A percentile compares a stretch with the other conserved stretches of the same genome.
Conservation (phyloP, 1,139 yeast genomes). For the Hyphopichia burtonii region DNA sequence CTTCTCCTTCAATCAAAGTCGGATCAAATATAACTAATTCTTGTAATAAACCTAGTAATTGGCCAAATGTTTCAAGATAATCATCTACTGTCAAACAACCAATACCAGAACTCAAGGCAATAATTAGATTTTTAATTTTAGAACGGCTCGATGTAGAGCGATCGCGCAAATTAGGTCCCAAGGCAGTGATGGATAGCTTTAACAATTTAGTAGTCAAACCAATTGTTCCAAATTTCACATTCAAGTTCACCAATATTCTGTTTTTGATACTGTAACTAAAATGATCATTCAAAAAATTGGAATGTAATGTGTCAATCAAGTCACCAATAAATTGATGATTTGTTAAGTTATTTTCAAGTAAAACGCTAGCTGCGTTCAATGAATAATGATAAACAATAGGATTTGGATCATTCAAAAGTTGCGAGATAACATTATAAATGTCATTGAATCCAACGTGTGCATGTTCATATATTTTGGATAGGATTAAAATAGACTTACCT, state of each 20-base stretch:
- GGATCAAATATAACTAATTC: slow-evolving; percentile 45
- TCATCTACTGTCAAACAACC: slow-evolving; percentile 33
- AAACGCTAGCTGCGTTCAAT: slow-evolving; percentile 53
- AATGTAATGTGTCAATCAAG: slow-evolving; percentile 44
- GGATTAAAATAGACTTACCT: slow-evolving; percentile 58
- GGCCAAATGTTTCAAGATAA: slow-evolving; percentile 21
- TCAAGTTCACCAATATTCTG: slow-evolving; percentile 27
- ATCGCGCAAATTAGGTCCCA: slow-evolving; percentile 41
- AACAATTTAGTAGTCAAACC: slow-evolving; percentile 25
- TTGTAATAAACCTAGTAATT: slow-evolving; percentile 32
- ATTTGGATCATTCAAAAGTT: slow-evolving; percentile 76
- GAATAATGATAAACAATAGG: slow-evolving; percentile 80
- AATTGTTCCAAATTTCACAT: slow-evolving; percentile 25
- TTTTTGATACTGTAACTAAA: slow-evolving; percentile 45
- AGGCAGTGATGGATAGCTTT: slow-evolving; percentile 31
- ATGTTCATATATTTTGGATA: slow-evolving; percentile 58
- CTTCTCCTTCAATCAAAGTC: slow-evolving; percentile 30
- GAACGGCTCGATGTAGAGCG: slow-evolving; percentile 18
- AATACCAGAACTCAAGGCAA: slow-evolving; percentile 32
- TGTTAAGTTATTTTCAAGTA: slow-evolving; percentile 57
- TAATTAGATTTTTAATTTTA: slow-evolving; percentile 28
- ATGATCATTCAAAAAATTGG: slow-evolving; percentile 44
- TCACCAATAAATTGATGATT: slow-evolving; percentile 47
- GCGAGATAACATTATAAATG: slow-evolving; percentile 57
- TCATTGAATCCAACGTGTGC: slow-evolving; percentile 33